phyloP scores from a whole-genome alignment of 2,329 filamentous ascomycete genomes.

The Trichoderma afroharzianum region DNA sequence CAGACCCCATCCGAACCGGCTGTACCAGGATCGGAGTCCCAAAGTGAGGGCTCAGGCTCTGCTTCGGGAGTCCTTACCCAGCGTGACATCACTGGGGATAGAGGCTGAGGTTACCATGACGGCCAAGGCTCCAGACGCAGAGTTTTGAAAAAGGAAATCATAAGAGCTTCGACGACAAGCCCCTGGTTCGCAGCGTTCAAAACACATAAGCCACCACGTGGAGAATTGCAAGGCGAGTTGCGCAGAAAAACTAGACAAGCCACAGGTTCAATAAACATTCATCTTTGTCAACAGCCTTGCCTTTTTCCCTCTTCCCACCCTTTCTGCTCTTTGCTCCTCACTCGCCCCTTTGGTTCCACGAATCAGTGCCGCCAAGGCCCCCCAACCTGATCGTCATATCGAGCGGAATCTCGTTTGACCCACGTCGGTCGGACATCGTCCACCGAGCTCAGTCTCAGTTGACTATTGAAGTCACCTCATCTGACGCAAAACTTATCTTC shows the following conservation, averaged over 20 bases:
- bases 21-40: slow-evolving; percentile 1
- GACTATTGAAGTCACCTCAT: slow-evolving; percentile 10
- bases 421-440: slow-evolving; percentile 10
- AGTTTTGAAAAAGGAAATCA: neutral
- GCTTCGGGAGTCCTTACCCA: neutral
- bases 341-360: slow-evolving; percentile 6
- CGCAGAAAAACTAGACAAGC: neutral
- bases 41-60: neutral
- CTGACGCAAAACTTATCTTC: slow-evolving; percentile 5
- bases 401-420: slow-evolving; percentile 14
- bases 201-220: slow-evolving; percentile 8
- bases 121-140: neutral
- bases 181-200: neutral
- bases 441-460: slow-evolving; percentile 14
- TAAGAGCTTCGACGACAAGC: neutral
- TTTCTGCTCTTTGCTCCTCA: neutral
- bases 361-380: slow-evolving; percentile 6
- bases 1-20: neutral
- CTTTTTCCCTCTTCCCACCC: neutral
- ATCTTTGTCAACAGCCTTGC: neutral
- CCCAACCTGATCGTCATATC: slow-evolving; percentile 8
- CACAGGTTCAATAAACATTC: neutral
- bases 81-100: neutral
- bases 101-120: neutral
- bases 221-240: neutral